A percentile compares a stretch with the other conserved stretches of the same genome.
phyloP scores from a whole-genome alignment of 768 basidiomycete genomes.

The Trametes villosa region DNA sequence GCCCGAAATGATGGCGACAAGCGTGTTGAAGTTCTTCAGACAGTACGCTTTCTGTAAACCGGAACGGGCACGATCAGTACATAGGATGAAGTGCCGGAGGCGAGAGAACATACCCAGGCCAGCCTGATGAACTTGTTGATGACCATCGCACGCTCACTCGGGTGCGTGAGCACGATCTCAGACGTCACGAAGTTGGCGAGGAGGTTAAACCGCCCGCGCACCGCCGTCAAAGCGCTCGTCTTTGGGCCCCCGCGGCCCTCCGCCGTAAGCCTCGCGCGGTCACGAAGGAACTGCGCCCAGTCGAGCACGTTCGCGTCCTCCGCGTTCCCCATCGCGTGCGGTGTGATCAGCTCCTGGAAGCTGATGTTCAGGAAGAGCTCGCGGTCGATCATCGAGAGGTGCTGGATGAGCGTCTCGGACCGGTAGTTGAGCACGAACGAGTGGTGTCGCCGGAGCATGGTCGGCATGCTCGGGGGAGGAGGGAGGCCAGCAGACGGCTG shows the following conservation, averaged over 20 bases:
- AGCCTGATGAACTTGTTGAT: constrained; percentile 83
- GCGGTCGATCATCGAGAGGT: constrained; percentile 87
- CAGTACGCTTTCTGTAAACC: constrained; percentile 73
- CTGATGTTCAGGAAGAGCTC: constrained; percentile 84
- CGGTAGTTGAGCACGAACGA: constrained; percentile 73
- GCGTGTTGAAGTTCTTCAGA: constrained; percentile 75
- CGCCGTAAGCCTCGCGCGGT: constrained; percentile 68
- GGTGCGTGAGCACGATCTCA: constrained; percentile 79
- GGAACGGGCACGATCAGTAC: background rate
- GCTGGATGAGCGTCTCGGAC: constrained; percentile 67
- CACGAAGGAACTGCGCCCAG: constrained; percentile 83
- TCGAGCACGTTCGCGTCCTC: constrained; percentile 73
- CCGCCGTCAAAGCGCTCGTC: constrained; percentile 71
- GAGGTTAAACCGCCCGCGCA: constrained; percentile 84
- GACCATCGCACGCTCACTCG: constrained; percentile 63
- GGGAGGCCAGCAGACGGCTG: constrained; percentile 13
- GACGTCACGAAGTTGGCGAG: constrained; percentile 80
- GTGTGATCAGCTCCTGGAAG: constrained; percentile 85
- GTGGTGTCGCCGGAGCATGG: constrained; percentile 49
- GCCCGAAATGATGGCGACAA: constrained; percentile 81
- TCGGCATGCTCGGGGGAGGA: constrained; percentile 3
- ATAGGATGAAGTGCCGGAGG: background rate
- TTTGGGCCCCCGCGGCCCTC: constrained; percentile 61
- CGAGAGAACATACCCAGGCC: constrained; percentile 67
- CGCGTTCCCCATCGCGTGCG: constrained; percentile 66